Percentiles rank a stretch among this genome's conserved stretches.
Conservation (phyloP, 805 yeast genomes). For the Zygosaccharomyces rouxii region DNA sequence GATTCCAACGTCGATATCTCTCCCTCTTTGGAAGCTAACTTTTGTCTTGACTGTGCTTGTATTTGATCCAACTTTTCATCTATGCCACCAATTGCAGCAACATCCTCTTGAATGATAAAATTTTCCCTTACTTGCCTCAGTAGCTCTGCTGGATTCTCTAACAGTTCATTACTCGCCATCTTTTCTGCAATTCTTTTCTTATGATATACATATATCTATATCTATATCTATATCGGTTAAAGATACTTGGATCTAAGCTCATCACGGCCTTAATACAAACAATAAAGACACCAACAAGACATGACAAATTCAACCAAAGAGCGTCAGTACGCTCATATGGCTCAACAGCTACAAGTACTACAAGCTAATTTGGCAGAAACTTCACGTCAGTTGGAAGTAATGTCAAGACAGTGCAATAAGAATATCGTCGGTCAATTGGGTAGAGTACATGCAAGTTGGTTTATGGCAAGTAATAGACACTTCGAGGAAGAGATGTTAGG, state of each 20-base stretch:
- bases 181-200: not conserved
- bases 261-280: not conserved
- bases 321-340: conserved; percentile 32
- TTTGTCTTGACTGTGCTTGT: conserved; percentile 5
- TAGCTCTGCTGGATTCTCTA: conserved; percentile 25
- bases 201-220: no score
- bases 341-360: conserved; percentile 27
- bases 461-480: conserved; percentile 30
- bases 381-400: conserved; percentile 24
- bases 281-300: not conserved
- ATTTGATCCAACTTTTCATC: conserved; percentile 17
- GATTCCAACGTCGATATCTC: conserved; percentile 10
- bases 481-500: conserved; percentile 27
- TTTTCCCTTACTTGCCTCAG: conserved; percentile 25
- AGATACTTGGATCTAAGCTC: not conserved
- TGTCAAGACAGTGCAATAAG: conserved; percentile 32
- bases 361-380: conserved; percentile 28
- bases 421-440: conserved; percentile 33
- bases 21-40: conserved; percentile 8
- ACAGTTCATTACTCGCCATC: conserved; percentile 16
- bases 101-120: conserved; percentile 29
- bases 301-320: conserved; percentile 27
- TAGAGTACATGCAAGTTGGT: conserved; percentile 31
- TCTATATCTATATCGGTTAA: not conserved
- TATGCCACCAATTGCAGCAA: conserved; percentile 14